Base-by-base conservation (phyloP, 2,329 filamentous ascomycete genomes). In the Hypoxylon sp. region DNA sequence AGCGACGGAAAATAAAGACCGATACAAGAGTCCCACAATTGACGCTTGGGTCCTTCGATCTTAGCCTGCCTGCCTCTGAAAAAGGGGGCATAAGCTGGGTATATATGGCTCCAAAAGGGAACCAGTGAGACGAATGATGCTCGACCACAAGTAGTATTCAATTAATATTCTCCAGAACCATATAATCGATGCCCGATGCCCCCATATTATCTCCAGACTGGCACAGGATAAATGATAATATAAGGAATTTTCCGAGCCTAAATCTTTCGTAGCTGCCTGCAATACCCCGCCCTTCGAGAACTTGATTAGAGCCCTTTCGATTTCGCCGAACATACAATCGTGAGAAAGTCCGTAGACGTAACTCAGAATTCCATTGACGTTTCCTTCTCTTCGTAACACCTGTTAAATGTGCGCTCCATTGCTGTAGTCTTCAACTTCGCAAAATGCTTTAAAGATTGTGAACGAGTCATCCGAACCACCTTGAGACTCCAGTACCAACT, bases 391-490 rank as follows among this genome's bases (percentile, higher is more conserved):
- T 3, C 19, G 9, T 6, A 50, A 19, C 60, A 16, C 21, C 43
- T 21, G 21, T 27, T 43, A 63, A 61, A 65, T 29, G 48, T 65
- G 46, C 12, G 68, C 65, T 16, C 76, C 78, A 41, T 81, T 81
- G 65, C 76, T 79, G 46, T 79, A 78, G 7, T 84, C 80, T 37
- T 89, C 87, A 65, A 97, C 84, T 82, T 97, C 94, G 75, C 94
- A 97, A 78, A 97, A 97, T 0, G 95, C 96, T 82, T 94, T 96
- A 83, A 96, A 99, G 0, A 91, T 94, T 25, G 91, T 91, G 71
- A 98, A 91, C 59, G 91, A 88, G 61, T 93, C 90, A 25, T 88
- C 88, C 0, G 84, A 81, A 0, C 76, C 84, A 0, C 81, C 82
- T 50, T 83, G 83, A 11, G 86, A 93, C 81, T 97, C 91, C 53